Evolutionary conservation across 164 flowering plant species (phyloP), one percentile per base, ranked within the genome.

Genomic region (Stephania cephalantha): DNA sequence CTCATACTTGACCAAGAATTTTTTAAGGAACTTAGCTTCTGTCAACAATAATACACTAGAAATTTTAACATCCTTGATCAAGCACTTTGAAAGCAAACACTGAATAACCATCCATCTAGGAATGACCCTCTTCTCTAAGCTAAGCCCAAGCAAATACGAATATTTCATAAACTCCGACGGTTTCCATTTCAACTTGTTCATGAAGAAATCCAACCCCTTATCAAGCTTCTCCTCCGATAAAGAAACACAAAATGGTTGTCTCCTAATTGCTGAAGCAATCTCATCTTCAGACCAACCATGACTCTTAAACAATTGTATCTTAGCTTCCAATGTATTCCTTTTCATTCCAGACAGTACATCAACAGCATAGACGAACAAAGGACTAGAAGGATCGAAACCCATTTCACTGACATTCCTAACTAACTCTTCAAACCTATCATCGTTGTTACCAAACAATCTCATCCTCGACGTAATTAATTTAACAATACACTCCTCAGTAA

Each of bases 101-200:
- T 71, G 35, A 50, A 71, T 22, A 48, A 71, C 63, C 18, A 8
- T 48, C 58, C 48, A 71, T 61, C 73, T 25, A 12, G 73, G 73
- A 48, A 71, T 22, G 20, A 71, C 25, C 35, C 73, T 71, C 61
- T 71, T 71, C 73, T 71, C 73, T 61, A 71, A 48, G 61, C 61
- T 71, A 22, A 71, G 42, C 35, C 61, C 63, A 9, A 71, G 63
- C 11, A 71, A n/a, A n/a, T 48, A 48, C 0, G 73, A 29, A 18
- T 18, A 9, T 71, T 48, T n/a, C 15, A 1, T 22, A 70, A 70
- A 22, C 8, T n/a, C 72, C 45, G 53, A 70, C 7, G 72, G 72
- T 53, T 70, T 53, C 72, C 46, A 31, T 15, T 70, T 46, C 72
- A 70, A n/a, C 9, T 70, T 70, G 72, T 70, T 70, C 52, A 70